These are phyloP conservation scores for Metarhizium sp. DNA, from an alignment of 2,329 filamentous ascomycete species.

Conservation along the genomic window DNA sequence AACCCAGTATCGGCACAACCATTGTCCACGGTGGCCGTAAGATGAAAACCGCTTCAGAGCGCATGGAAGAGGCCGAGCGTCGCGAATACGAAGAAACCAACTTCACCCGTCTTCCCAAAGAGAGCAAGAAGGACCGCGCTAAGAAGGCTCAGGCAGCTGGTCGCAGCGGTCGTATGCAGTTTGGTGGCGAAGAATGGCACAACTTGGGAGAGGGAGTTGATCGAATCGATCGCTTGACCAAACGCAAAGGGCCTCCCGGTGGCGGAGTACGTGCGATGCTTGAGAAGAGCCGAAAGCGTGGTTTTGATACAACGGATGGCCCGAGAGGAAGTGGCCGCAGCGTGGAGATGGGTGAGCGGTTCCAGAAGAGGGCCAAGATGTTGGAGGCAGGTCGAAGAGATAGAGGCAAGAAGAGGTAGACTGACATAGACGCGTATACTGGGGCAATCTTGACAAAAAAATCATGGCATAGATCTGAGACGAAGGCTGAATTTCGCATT, in stretches of 20 bases:
- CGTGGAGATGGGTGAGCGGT: conserved; percentile 61
- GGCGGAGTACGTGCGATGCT: conserved; percentile 51
- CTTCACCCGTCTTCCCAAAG: conserved; percentile 75
- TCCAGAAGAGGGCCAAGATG: conserved; percentile 59
- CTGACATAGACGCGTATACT: not conserved
- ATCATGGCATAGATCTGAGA: not conserved
- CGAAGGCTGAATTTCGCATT: not conserved
- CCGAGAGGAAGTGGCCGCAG: conserved; percentile 52
- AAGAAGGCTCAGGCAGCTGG: conserved; percentile 49
- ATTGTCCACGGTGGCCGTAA: conserved; percentile 71
- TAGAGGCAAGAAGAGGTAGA: conserved; percentile 31
- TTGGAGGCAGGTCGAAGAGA: conserved; percentile 37
- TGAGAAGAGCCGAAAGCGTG: conserved; percentile 81
- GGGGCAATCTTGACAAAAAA: not conserved
- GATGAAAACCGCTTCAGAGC: conserved; percentile 67
- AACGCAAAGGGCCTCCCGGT: conserved; percentile 49
- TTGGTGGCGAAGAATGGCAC: conserved; percentile 89
- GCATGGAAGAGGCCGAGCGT: conserved; percentile 68
- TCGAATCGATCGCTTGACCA: conserved; percentile 75
- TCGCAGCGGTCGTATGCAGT: conserved; percentile 50
- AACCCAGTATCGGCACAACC: conserved; percentile 87
- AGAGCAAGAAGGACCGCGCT: conserved; percentile 76
- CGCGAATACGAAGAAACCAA: conserved; percentile 87
- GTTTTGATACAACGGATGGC: conserved; percentile 57
- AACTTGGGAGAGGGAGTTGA: conserved; percentile 77